Percentiles rank a stretch among this genome's conserved stretches.
Evolutionary conservation across 2,329 filamentous ascomycete species (phyloP).

Genomic region (Ceratocystis harringtonii): DNA sequence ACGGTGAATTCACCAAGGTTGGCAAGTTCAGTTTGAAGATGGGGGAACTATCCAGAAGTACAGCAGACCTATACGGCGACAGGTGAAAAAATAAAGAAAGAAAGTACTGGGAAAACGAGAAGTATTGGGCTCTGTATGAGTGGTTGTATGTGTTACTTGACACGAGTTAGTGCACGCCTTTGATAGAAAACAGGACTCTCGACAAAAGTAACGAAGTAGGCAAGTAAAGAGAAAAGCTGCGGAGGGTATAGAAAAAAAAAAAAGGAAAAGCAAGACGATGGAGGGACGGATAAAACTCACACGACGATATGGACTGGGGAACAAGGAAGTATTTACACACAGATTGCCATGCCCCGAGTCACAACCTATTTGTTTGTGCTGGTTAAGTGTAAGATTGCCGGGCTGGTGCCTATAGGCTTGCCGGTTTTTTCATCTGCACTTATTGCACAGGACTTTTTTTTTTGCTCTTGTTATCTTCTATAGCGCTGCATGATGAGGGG

Average conservation of each 20-base stretch:
- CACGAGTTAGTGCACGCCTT: neutral
- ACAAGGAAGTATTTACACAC: neutral
- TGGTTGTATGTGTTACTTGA: neutral
- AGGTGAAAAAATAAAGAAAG: too few species aligned
- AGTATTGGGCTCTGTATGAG: neutral
- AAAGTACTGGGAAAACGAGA: too few species aligned
- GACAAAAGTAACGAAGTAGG: neutral
- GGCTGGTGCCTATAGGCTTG: neutral
- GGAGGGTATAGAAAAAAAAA: neutral
- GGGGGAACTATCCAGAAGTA: too few species aligned
- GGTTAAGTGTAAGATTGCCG: neutral
- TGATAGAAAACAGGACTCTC: neutral
- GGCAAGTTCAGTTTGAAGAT: too few species aligned
- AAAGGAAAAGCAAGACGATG: slow-evolving; percentile 2
- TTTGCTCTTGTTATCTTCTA: too few species aligned
- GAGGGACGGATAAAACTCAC: neutral
- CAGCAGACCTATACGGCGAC: too few species aligned
- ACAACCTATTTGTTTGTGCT: neutral
- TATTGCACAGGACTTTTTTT: too few species aligned
- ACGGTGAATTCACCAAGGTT: too few species aligned
- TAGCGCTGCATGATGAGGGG: too few species aligned
- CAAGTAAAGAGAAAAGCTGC: neutral
- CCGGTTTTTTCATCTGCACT: neutral
- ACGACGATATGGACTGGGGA: neutral
- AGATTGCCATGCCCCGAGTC: neutral